Evolutionary conservation across 2,329 filamentous ascomycete genomes (phyloP).

Genomic region (Ramularia collo-cygni): DNA sequence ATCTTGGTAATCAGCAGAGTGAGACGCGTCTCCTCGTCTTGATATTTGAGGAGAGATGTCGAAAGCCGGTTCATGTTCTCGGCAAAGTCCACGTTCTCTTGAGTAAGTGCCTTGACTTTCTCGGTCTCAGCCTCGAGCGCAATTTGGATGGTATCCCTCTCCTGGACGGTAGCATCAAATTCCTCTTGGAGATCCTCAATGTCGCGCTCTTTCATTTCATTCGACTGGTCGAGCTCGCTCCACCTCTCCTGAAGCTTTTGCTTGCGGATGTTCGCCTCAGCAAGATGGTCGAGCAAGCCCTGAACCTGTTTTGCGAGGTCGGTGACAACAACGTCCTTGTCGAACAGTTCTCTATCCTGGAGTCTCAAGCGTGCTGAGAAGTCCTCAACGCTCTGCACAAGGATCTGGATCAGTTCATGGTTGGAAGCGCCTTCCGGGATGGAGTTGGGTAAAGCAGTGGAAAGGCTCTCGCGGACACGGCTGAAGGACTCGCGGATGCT

Average conservation of each 20-base stretch:
- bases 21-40: slow-evolving; percentile 33
- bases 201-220: slow-evolving; percentile 30
- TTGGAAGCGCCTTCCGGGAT: slow-evolving; percentile 33
- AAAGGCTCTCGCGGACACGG: slow-evolving; percentile 33
- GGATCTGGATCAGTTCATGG: slow-evolving; percentile 7
- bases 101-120: slow-evolving; percentile 18
- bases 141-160: slow-evolving; percentile 20
- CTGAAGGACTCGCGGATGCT: slow-evolving; percentile 39
- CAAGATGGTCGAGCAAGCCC: slow-evolving; percentile 35
- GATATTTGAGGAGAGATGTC: slow-evolving; percentile 34
- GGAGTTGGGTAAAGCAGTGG: slow-evolving; percentile 35
- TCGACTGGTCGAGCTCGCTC: slow-evolving; percentile 30
- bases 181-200: slow-evolving; percentile 34
- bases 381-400: slow-evolving; percentile 12
- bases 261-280: slow-evolving; percentile 31
- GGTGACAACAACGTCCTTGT: slow-evolving; percentile 23
- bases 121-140: slow-evolving; percentile 20
- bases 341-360: slow-evolving; percentile 31
- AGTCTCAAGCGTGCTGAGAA: slow-evolving; percentile 32
- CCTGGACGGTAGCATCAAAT: slow-evolving; percentile 28
- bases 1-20: slow-evolving; percentile 33
- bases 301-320: slow-evolving; percentile 34
- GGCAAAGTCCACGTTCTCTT: slow-evolving; percentile 31
- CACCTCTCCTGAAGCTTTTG: slow-evolving; percentile 32
- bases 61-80: slow-evolving; percentile 32